Base-by-base conservation (phyloP, 2,329 filamentous ascomycete genomes). In the Penicillium rolfsii region DNA sequence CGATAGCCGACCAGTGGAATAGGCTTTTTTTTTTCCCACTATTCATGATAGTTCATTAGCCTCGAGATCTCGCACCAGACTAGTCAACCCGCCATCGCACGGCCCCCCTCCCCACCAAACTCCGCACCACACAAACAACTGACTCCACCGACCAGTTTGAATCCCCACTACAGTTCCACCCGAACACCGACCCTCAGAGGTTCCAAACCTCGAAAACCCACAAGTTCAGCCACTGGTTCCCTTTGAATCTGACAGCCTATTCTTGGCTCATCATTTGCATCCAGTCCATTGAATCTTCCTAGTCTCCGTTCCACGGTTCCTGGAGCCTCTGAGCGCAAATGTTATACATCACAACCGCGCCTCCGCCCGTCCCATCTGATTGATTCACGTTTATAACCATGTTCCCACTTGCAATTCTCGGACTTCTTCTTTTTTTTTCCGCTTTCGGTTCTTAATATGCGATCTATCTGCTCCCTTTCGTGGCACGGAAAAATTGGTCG, bases 281-380 rank as follows among this genome's bases (percentile, higher is more conserved):
- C 43, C 22, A 41, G 26, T 33, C 38, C 40, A 43, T 54, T 41
- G 52, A 35, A 54, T 54, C 40, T 54, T 41, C 12, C 50, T 56
- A 24, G 19, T 22, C 26, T 36, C 11, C 46, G 52, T 61, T 59
- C 59, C 66, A 62, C 50, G 55, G 66, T 61, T 62, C 55, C 52
- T 63, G 58, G 36, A 4, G 22, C 48, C 26, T 35, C 41, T 33
- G 36, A 33, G 33, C 33, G 2, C 38, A 30, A 66, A 69, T 69
- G 53, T 67, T 70, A 70, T 64, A 69, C 55, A 68, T 70, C 67
- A 70, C 67, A 69, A 61, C 55, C 54, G 28, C 41, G 4, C 57
- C n/a, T 9, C 57, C 38, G 50, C 55, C 8, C 16, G 19, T 33
- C 52, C 36, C 33, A 43, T 43, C 58, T 33, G 33, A 40, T 22